A percentile compares a stretch with the other conserved stretches of the same genome.
These are phyloP conservation scores for Exophiala lecanii-corni DNA, from an alignment of 2,329 filamentous ascomycete genomes.

Conservation along the genomic window DNA sequence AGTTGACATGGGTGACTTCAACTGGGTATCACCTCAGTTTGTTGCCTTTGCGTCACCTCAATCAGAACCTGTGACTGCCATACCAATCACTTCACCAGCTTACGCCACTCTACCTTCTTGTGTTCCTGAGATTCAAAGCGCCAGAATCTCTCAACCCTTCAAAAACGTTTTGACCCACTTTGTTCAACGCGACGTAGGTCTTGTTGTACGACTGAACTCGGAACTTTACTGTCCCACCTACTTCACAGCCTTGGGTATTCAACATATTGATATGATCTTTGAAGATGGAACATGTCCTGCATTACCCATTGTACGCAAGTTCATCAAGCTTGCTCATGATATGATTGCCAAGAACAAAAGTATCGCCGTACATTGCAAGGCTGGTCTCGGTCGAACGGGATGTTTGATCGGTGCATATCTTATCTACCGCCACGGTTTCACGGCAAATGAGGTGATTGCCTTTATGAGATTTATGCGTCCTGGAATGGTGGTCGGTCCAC, in stretches of 20 bases:
- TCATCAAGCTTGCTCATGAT: slow-evolving; percentile 90
- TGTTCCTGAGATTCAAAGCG: slow-evolving; percentile 65
- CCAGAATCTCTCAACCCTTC: slow-evolving; percentile 76
- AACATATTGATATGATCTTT: slow-evolving; percentile 98
- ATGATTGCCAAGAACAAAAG: slow-evolving; percentile 90
- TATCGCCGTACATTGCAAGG: slow-evolving; percentile 98
- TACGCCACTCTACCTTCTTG: slow-evolving; percentile 72
- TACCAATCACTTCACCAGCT: slow-evolving; percentile 66
- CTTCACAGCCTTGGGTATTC: slow-evolving; percentile 90
- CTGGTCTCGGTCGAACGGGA: slow-evolving; percentile 88
- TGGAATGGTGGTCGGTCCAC: slow-evolving; percentile 96
- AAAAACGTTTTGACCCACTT: slow-evolving; percentile 95
- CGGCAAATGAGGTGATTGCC: slow-evolving; percentile 92
- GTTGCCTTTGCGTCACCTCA: slow-evolving; percentile 95
- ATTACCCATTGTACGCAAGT: slow-evolving; percentile 82
- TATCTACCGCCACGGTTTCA: slow-evolving; percentile 96
- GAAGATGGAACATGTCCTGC: slow-evolving; percentile 96
- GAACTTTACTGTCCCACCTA: slow-evolving; percentile 95
- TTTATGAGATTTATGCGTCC: slow-evolving; percentile 99
- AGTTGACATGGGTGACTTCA: slow-evolving; percentile 98
- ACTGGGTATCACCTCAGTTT: slow-evolving; percentile 95
- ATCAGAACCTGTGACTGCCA: slow-evolving; percentile 67
- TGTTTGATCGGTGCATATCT: slow-evolving; percentile 96
- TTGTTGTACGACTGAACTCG: slow-evolving; percentile 93
- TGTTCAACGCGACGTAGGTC: slow-evolving; percentile 76